Evolutionary conservation across 2,329 filamentous ascomycete species (phyloP).

Genomic region (Thyridium curvatum): DNA sequence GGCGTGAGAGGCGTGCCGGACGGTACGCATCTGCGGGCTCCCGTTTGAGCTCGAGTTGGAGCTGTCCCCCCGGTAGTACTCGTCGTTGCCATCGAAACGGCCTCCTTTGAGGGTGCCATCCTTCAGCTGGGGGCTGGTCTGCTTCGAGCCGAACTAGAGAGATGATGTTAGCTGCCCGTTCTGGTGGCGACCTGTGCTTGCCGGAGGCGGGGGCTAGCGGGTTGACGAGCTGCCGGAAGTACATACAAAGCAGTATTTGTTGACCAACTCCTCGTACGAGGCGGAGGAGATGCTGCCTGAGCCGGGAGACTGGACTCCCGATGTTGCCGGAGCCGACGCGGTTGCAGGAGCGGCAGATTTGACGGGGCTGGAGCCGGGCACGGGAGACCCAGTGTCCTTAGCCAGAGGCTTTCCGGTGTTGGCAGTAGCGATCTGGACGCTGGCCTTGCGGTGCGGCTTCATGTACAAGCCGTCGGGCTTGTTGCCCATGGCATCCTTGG

Average conservation of each 20-base stretch:
- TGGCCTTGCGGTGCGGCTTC: constrained; percentile 40
- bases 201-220: constrained; percentile 6
- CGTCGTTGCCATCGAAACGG: constrained; percentile 35
- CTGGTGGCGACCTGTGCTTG: not conserved
- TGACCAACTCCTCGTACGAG: constrained; percentile 93
- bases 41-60: constrained; percentile 27
- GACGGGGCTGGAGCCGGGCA: constrained; percentile 3
- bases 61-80: constrained; percentile 28
- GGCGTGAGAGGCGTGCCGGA: constrained; percentile 26
- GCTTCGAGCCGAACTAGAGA: constrained; percentile 56
- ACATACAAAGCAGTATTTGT: constrained; percentile 99
- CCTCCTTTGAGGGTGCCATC: constrained; percentile 38
- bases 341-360: constrained; percentile 3
- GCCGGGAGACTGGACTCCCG: constrained; percentile 23
- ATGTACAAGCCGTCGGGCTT: constrained; percentile 54
- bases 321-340: constrained; percentile 6
- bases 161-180: not conserved
- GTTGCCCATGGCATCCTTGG: constrained; percentile 56
- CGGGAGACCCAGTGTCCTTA: constrained; percentile 4
- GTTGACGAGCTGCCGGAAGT: constrained; percentile 27
- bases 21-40: constrained; percentile 24
- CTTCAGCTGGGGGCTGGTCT: constrained; percentile 42
- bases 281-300: constrained; percentile 64
- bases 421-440: constrained; percentile 9
- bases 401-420: not conserved